Base-by-base conservation (phyloP, 768 basidiomycete species). In the Boletus speciosus region DNA sequence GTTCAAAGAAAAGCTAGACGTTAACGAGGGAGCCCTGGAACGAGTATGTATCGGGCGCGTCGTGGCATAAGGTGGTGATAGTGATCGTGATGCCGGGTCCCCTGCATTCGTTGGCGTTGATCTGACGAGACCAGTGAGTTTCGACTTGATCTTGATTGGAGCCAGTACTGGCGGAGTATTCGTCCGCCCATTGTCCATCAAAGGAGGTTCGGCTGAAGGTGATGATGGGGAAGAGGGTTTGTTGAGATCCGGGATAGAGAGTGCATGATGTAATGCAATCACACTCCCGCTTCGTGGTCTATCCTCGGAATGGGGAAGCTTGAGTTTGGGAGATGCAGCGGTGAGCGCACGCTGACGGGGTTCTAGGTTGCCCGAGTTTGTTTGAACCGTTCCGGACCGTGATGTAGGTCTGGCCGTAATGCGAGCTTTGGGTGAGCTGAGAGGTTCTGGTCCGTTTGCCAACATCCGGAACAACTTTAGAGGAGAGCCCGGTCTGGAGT, bases 91-190 rank as follows among this genome's bases (percentile, higher is more conserved):
- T 3, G 75, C 66, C 0, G 73, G 69, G n/a, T 63, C 64, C 16
- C 31, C 58, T 6, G 41, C 34, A 32, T n/a, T 59, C 5, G 51
- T 55, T 43, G 60, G 35, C 58, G 53, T 48, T 48, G 62, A 27
- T 63, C 71, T 81, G 21, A 75, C 79, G 41, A 82, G 57, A 36
- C 71, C 67, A 0, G 85, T 78, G 25, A 88, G 75, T 63, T 82
- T 88, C 19, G 87, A 80, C 68, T 80, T 87, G 57, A 90, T 78
- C 62, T 73, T 76, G 57, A 70, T 47, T n/a, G 66, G 63, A 25
- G 65, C 61, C 11, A 59, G 49, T 8, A 52, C 38, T 7, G 58
- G 66, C 2, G 66, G 60, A 1, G 58, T 47, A 2, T 56, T 50
- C 56, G 61, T 47, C n/a, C 58, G 61, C 8, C 56, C 35, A 11